Evolutionary conservation across 306 rosid genomes (phyloP).

Genomic region (Fragaria nilgerrensis): DNA sequence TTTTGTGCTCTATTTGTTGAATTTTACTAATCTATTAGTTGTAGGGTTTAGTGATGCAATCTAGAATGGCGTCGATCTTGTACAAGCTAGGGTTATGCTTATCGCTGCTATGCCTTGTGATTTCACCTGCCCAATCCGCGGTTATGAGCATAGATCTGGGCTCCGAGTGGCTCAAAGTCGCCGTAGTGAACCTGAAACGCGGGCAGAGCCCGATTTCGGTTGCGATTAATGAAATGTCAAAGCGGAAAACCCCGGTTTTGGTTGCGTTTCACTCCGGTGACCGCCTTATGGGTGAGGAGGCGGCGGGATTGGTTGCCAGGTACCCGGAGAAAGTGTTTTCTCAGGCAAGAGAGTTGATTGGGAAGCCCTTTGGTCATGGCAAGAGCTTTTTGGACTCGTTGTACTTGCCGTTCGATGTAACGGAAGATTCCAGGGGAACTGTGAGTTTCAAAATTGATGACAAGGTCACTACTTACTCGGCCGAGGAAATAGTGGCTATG

Average conservation of each 20-base stretch:
- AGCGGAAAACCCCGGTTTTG: constrained; percentile 80
- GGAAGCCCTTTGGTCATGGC: constrained; percentile 55
- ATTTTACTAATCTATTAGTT: too few species aligned
- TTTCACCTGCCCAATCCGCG: constrained; percentile 75
- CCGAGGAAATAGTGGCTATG: constrained; percentile 87
- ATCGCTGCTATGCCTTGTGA: constrained; percentile 31
- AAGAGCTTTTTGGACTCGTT: constrained; percentile 52
- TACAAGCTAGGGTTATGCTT: constrained; percentile 47
- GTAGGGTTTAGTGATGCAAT: constrained; percentile 17
- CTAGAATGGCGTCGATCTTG: constrained; percentile 56
- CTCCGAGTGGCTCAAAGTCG: constrained; percentile 82
- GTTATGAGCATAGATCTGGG: constrained; percentile 97
- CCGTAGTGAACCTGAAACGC: constrained; percentile 91
- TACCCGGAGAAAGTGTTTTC: constrained; percentile 85
- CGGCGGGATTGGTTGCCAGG: constrained; percentile 82
- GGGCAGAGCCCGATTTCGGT: constrained; percentile 90
- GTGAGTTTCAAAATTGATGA: constrained; percentile 54
- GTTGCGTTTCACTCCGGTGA: constrained; percentile 78
- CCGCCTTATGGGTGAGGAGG: constrained; percentile 88
- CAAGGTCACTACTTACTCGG: constrained; percentile 44
- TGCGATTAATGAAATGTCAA: constrained; percentile 96
- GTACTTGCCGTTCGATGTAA: constrained; percentile 68
- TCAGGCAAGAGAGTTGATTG: constrained; percentile 73
- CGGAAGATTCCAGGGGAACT: constrained; percentile 63
- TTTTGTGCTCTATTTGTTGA: neutral